Conservation (phyloP, 2,329 filamentous ascomycete species). For the Malbranchea cinnamomea region DNA sequence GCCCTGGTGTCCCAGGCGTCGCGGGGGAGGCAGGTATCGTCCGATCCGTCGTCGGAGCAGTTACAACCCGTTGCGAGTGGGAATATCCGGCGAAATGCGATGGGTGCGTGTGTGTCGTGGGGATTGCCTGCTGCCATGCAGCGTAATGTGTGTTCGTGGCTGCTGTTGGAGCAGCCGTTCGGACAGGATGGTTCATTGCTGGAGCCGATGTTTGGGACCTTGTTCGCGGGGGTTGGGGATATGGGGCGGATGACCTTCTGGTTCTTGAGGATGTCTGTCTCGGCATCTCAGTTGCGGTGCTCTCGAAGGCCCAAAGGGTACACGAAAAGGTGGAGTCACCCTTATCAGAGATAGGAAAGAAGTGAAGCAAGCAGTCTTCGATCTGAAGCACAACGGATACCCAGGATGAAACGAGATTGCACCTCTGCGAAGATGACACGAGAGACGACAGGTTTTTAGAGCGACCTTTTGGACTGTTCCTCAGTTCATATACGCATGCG, state of each 20-base stretch:
- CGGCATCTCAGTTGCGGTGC: slow-evolving; percentile 10
- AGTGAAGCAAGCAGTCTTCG: slow-evolving; percentile 4
- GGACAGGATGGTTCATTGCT: slow-evolving; percentile 9
- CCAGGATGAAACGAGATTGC: slow-evolving; percentile 1
- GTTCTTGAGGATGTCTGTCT: slow-evolving; percentile 10
- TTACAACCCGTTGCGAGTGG: slow-evolving; percentile 3
- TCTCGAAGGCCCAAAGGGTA: slow-evolving; percentile 2
- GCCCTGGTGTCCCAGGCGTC: slow-evolving; percentile 6
- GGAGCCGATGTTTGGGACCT: slow-evolving; percentile 2
- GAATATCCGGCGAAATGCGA: slow-evolving; percentile 16
- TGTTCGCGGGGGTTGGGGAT: slow-evolving; percentile 2
- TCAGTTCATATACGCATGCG: no score
- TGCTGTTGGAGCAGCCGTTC: slow-evolving; percentile 2
- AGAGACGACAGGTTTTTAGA: no score
- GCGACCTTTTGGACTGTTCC: no score
- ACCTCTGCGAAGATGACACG: no score
- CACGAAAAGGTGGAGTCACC: slow-evolving; percentile 3
- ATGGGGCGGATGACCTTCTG: slow-evolving; percentile 9
- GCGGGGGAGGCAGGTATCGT: slow-evolving; percentile 2
- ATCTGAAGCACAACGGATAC: slow-evolving; percentile 1
- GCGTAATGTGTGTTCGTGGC: slow-evolving; percentile 3
- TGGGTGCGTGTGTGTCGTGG: slow-evolving; percentile 1
- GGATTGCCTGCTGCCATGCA: slow-evolving; percentile 6
- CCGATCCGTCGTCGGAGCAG: slow-evolving; percentile 2
- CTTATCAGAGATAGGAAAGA: not conserved